These are phyloP conservation scores for Acarospora socialis DNA, from an alignment of 2,329 filamentous ascomycete species.

Conservation along the genomic window DNA sequence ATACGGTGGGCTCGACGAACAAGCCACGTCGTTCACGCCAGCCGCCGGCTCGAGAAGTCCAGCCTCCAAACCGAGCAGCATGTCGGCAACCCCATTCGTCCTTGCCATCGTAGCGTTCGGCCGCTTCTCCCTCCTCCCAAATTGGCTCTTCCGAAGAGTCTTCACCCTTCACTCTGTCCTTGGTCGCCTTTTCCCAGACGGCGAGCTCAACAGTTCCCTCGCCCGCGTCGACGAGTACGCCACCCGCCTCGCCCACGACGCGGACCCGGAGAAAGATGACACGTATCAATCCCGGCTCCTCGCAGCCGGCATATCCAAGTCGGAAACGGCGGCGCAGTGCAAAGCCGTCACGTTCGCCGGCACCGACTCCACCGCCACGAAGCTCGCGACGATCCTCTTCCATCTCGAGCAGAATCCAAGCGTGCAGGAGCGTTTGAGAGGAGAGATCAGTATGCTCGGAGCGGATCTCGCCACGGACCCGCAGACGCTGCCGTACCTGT, in stretches of 20 bases:
- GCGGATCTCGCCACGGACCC: slow-evolving; percentile 17
- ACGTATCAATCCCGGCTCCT: slow-evolving; percentile 37
- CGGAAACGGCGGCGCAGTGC: slow-evolving; percentile 36
- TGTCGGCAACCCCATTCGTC: slow-evolving; percentile 37
- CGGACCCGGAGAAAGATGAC: slow-evolving; percentile 20
- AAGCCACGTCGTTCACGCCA: slow-evolving; percentile 5
- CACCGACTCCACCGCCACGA: slow-evolving; percentile 39
- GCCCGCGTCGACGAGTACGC: slow-evolving; percentile 31
- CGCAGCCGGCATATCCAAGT: slow-evolving; percentile 27
- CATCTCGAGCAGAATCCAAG: slow-evolving; percentile 29
- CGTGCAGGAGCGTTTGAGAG: slow-evolving; percentile 17
- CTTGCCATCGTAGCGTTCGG: slow-evolving; percentile 41
- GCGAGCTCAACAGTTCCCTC: slow-evolving; percentile 23
- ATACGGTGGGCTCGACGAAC: slow-evolving; percentile 35
- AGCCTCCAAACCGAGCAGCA: slow-evolving; percentile 16
- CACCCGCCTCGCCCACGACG: slow-evolving; percentile 24
- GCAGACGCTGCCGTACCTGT: slow-evolving; percentile 30
- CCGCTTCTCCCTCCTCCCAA: slow-evolving; percentile 30
- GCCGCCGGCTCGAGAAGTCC: slow-evolving; percentile 9
- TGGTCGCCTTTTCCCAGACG: too few species aligned
- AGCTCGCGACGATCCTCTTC: slow-evolving; percentile 35
- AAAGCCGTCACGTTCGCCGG: slow-evolving; percentile 42
- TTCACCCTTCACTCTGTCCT: slow-evolving; percentile 26
- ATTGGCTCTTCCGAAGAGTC: slow-evolving; percentile 3
- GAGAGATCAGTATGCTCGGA: slow-evolving; percentile 7